Evolutionary conservation across 345 rosid species (phyloP).

Genomic region (Chamaenerion angustifolium): DNA sequence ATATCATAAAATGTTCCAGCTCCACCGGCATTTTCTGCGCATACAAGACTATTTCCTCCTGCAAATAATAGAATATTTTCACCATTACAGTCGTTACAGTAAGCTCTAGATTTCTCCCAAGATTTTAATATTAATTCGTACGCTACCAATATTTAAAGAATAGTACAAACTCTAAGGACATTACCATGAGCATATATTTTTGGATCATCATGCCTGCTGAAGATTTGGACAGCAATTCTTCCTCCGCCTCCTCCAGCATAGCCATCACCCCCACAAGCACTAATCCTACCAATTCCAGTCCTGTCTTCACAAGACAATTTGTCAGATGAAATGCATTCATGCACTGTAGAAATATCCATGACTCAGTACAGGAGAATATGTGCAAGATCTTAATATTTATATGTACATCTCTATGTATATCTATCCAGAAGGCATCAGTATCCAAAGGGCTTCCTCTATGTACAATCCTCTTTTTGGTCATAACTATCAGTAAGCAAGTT

Average conservation of each 20-base stretch:
- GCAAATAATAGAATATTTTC: slow-evolving; percentile 9
- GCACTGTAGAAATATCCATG: not conserved
- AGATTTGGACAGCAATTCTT: slow-evolving; percentile 82
- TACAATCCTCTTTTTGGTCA: too few species aligned
- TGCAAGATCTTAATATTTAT: too few species aligned
- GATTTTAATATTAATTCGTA: too few species aligned
- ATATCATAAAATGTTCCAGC: slow-evolving; percentile 98
- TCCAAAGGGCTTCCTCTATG: not conserved
- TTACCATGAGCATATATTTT: slow-evolving; percentile 80
- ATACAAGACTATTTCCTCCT: slow-evolving; percentile 80
- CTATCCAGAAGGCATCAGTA: too few species aligned
- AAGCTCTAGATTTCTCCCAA: too few species aligned
- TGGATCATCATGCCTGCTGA: slow-evolving; percentile 95
- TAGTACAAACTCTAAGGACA: not conserved
- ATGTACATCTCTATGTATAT: too few species aligned
- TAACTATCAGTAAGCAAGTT: too few species aligned
- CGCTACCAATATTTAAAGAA: not conserved
- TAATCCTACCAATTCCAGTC: slow-evolving; percentile 85
- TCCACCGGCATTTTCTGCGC: slow-evolving; percentile 85
- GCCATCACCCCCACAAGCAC: slow-evolving; percentile 97
- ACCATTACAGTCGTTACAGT: too few species aligned
- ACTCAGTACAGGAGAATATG: not conserved
- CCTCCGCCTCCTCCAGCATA: slow-evolving; percentile 99
- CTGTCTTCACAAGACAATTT: slow-evolving; percentile 45
- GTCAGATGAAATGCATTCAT: not conserved